Evolutionary conservation across 176 grass and related monocot genomes (phyloP).

Genomic region (maize (Zea mays)): DNA sequence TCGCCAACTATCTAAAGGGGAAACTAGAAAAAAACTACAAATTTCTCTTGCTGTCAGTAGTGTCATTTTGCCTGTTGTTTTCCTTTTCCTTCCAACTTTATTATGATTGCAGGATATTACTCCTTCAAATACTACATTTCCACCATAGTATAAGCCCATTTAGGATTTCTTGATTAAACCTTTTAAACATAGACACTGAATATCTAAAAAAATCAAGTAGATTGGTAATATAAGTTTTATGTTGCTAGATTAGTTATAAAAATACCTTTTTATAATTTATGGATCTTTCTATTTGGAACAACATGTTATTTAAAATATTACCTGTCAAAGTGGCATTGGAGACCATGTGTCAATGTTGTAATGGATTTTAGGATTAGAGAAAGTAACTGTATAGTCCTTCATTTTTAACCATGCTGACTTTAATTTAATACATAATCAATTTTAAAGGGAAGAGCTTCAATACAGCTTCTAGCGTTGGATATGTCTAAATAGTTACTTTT

Average conservation of each 20-base stretch:
- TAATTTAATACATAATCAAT: neutral
- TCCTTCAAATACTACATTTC: neutral
- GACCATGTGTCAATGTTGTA: neutral
- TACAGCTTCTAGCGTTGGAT: constrained; percentile 19
- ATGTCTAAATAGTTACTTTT: constrained; percentile 2
- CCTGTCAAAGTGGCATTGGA: neutral
- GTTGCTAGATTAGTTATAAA: neutral
- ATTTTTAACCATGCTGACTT: neutral
- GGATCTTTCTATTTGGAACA: neutral
- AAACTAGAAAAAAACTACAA: neutral
- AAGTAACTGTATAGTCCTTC: neutral
- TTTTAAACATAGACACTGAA: neutral
- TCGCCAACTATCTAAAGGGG: neutral
- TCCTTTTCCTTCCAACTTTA: neutral
- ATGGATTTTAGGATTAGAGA: constrained; percentile 1
- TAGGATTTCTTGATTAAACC: constrained; percentile 1
- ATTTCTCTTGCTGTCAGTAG: neutral
- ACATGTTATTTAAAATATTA: neutral
- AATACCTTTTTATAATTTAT: neutral
- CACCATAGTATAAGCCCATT: neutral
- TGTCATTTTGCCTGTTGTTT: neutral
- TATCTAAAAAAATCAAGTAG: neutral
- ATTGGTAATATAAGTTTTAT: neutral
- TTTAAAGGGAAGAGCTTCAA: constrained; percentile 10
- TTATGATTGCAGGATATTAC: neutral